Conservation (phyloP, 2,329 filamentous ascomycete species). For the Penicillium sp. region DNA sequence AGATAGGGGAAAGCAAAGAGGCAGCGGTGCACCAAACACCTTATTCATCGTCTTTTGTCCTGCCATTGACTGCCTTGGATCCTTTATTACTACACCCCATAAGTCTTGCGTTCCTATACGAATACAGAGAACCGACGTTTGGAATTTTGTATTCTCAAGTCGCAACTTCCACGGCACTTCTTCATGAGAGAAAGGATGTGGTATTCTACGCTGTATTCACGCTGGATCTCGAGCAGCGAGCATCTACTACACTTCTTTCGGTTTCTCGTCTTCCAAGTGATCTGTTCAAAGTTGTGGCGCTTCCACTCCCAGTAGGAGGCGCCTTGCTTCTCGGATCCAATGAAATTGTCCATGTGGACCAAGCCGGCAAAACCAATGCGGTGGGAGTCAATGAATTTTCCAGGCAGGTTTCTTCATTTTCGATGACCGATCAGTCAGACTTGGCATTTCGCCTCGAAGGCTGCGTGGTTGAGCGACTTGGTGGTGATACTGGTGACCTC, state of each 20-base stretch:
- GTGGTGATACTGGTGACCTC: conserved; percentile 74
- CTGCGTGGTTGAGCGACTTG: conserved; percentile 73
- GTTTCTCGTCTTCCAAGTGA: conserved; percentile 84
- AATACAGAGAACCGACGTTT: conserved; percentile 97
- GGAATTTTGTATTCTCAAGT: conserved; percentile 82
- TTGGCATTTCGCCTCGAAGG: conserved; percentile 77
- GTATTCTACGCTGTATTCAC: conserved; percentile 93
- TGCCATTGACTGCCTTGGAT: conserved; percentile 85
- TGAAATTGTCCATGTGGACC: conserved; percentile 91
- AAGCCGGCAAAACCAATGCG: conserved; percentile 89
- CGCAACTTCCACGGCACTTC: conserved; percentile 69
- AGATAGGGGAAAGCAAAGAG: conserved; percentile 34
- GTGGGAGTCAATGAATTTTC: conserved; percentile 91
- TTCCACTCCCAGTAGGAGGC: conserved; percentile 84
- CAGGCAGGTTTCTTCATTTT: conserved; percentile 76
- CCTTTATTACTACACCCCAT: conserved; percentile 83
- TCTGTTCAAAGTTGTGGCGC: conserved; percentile 74
- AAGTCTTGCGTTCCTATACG: conserved; percentile 88
- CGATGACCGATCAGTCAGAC: conserved; percentile 80
- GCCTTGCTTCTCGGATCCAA: conserved; percentile 84
- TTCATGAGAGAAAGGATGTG: conserved; percentile 75
- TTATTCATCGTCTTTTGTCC: conserved; percentile 88
- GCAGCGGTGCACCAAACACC: conserved; percentile 57
- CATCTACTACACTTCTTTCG: conserved; percentile 87
- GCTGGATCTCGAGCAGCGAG: conserved; percentile 86